A percentile compares a stretch with the other conserved stretches of the same genome.
Conservation (phyloP, 139 green algal species). For the Tetraselmis striata region DNA sequence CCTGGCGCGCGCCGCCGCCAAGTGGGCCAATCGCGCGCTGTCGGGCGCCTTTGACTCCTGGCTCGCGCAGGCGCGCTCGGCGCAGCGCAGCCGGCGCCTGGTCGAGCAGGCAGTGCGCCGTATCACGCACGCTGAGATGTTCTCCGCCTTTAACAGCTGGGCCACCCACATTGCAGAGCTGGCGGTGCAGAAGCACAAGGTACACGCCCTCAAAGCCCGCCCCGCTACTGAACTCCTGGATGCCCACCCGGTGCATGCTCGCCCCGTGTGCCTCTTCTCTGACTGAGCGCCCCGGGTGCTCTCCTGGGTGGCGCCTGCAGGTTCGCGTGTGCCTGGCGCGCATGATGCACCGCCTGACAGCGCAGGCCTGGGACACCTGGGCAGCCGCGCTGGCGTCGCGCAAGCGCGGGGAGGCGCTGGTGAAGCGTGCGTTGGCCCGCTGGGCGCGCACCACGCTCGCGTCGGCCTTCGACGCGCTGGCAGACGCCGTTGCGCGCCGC, state of each 20-base stretch:
- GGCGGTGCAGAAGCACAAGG: background rate
- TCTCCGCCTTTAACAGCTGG: background rate
- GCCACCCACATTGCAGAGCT: background rate
- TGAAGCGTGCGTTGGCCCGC: background rate
- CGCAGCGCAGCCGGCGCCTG: background rate
- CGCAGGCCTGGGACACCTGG: background rate
- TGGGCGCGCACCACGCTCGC: background rate
- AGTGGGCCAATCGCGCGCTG: background rate
- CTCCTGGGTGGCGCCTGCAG: too few species aligned
- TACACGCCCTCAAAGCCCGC: too few species aligned
- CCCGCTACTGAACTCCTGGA: too few species aligned
- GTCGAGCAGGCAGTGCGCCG: background rate
- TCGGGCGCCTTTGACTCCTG: background rate
- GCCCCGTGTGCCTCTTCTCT: too few species aligned
- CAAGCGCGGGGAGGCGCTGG: background rate
- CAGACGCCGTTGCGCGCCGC: constrained; percentile 2
- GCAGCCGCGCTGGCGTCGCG: background rate
- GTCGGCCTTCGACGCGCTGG: constrained; percentile 8
- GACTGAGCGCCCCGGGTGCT: too few species aligned
- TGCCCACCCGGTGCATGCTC: too few species aligned
- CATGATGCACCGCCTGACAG: background rate
- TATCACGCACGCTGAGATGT: background rate
- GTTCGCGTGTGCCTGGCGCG: background rate
- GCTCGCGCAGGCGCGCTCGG: background rate
- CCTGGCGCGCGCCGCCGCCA: background rate